A percentile compares a stretch with the other conserved stretches of the same genome.
Conservation (phyloP, 169 alveolate genomes). For the Prorocentrum cordatum region DNA sequence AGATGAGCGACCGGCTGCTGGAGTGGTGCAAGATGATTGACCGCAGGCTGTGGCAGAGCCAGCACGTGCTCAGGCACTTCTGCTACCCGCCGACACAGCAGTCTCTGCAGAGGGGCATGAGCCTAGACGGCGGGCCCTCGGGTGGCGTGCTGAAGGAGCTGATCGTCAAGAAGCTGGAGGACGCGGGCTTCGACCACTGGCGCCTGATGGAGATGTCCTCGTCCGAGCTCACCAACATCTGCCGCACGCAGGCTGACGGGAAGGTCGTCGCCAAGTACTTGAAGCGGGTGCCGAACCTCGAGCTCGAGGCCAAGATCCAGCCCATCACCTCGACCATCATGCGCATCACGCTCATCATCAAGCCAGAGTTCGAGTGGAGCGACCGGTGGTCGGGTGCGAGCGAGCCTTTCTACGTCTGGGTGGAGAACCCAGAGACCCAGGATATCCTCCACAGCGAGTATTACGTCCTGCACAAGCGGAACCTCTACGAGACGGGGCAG, state of each 20-base stretch:
- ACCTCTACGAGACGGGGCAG: neutral
- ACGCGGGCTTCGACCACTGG: neutral
- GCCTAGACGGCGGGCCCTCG: conserved; percentile 42
- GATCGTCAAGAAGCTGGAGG: conserved; percentile 60
- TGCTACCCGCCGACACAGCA: conserved; percentile 55
- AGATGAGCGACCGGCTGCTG: conserved; percentile 64
- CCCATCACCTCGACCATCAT: conserved; percentile 69
- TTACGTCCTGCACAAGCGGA: conserved; percentile 8
- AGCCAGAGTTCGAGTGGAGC: conserved; percentile 68
- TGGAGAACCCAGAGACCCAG: conserved; percentile 67
- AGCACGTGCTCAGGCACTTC: conserved; percentile 71
- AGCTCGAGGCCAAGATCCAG: conserved; percentile 8
- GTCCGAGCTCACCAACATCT: conserved; percentile 40
- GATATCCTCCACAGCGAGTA: conserved; percentile 71
- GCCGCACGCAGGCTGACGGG: conserved; percentile 23
- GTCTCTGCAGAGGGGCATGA: conserved; percentile 5
- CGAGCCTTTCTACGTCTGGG: conserved; percentile 72
- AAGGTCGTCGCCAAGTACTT: conserved; percentile 51
- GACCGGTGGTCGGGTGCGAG: conserved; percentile 59
- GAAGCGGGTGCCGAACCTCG: conserved; percentile 50
- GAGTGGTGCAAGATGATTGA: conserved; percentile 70
- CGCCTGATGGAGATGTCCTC: neutral
- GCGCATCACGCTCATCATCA: conserved; percentile 62
- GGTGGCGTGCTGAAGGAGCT: conserved; percentile 67
- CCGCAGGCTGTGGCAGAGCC: conserved; percentile 14